Base-by-base conservation (phyloP, 257 asterid genomes). In the Mentha longifolia region DNA sequence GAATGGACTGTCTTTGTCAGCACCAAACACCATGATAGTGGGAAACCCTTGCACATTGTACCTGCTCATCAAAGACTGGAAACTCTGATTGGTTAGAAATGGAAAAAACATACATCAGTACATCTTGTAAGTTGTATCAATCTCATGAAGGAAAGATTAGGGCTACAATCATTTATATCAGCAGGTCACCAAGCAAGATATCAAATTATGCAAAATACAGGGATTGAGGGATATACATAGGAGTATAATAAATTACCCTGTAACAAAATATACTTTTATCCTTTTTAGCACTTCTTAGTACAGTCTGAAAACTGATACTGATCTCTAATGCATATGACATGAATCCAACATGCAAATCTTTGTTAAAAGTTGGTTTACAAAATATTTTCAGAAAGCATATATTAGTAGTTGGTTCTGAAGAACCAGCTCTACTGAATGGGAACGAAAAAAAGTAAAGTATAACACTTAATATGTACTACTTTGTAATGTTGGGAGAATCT, bases 1-100 rank as follows among this genome's bases (percentile, higher is more conserved):
- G 45, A 81, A 43, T n/a, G 99, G 99, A 56, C 81, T 82, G 45
- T 88, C 92, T 83, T 91, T 94, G 83, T 89, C 97, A 30, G 96
- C 95, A 65, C 99, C 97, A 76, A 91, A 94, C 57, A 94, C 97
- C 89, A 94, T 81, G 85, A 94, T 94, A 22, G 97, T 94, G 17
- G 99, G 99, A 81, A 94, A 94, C 74, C 97, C 99, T 87, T 94
- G 87, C 62, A 94, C 99, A 12, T 75, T 89, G 83, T 74, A 94
- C 89, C 97, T 94, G 96, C 99, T 84, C 99, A 87, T 88, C 80
- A 94, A 78, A 84, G 99, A 91, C 99, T 93, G 96, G 75, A 39
- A 84, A 66, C 75, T 69, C 54, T n/a, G 60, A 74, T 43, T 51
- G 56, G 74, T 92, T 74, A 92, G 89, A 77, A 67, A 64, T 65